Conservation (phyloP, 495 filamentous ascomycete species). For the Aspergillus heteromorphus region DNA sequence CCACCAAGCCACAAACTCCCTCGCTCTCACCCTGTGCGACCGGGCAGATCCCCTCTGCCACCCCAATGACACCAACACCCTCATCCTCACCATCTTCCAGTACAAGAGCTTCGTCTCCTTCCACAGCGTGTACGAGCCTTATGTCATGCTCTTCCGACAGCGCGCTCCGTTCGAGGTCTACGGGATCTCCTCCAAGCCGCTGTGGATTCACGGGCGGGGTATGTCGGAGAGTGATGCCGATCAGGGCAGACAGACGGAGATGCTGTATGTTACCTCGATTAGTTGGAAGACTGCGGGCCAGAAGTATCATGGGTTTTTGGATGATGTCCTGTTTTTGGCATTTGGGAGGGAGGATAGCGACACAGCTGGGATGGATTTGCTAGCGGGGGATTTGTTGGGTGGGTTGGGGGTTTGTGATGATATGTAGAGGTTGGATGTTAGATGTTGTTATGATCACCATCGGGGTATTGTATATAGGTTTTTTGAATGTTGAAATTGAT, state of each 20-base stretch:
- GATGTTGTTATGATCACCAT: too few relatives aligned
- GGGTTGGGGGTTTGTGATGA: conserved; percentile 25
- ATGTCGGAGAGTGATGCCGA: background rate
- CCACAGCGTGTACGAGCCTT: conserved; percentile 49
- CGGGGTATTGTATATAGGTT: too few relatives aligned
- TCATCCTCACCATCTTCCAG: conserved; percentile 47
- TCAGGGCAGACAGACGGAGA: conserved; percentile 24
- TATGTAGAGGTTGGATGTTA: too few relatives aligned
- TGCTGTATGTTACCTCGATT: conserved; percentile 49
- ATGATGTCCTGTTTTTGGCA: conserved; percentile 44
- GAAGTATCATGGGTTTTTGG: conserved; percentile 45
- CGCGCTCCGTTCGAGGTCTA: conserved; percentile 43
- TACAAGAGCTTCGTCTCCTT: conserved; percentile 42
- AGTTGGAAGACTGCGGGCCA: conserved; percentile 41
- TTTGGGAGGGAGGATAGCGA: conserved; percentile 47
- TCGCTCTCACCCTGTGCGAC: conserved; percentile 46
- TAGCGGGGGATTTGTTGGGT: conserved; percentile 39
- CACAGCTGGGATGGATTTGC: conserved; percentile 40
- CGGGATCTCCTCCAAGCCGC: conserved; percentile 42
- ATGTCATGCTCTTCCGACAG: conserved; percentile 43
- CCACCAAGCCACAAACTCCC: conserved; percentile 53
- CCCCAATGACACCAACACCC: conserved; percentile 39
- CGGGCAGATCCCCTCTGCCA: conserved; percentile 39
- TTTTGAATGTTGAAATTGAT: too few relatives aligned
- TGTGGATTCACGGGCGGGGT: conserved; percentile 46